Evolutionary conservation across 2,329 filamentous ascomycete species (phyloP), one percentile per base, ranked within the genome.

Genomic region (Rosellinia necatrix): DNA sequence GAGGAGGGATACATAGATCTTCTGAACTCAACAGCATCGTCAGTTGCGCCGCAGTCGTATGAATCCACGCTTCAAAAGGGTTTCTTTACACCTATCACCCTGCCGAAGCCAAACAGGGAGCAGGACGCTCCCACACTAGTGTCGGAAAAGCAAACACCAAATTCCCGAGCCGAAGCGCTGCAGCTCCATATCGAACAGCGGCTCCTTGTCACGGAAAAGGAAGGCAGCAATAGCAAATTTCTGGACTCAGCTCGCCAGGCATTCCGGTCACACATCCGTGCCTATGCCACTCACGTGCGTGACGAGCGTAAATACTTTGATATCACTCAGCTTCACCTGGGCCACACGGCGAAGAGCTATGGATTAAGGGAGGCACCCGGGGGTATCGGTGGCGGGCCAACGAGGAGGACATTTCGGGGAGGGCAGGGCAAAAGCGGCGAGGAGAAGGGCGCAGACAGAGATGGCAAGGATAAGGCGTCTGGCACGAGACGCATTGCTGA

Each of bases 271-370:
- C 92, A 97, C 68, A 88, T 99, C 51, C 83, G 94, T 51, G 94
- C 94, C 1, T 99, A 99, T 71, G 92, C 94, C 2, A 99, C 94
- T 0, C 94, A 99, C 73, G 84, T 93, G 24, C 87, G 90, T 25
- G 87, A 88, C 38, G 94, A 99, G 76, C 83, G 94, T 49, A 78
- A 79, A 49, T 92, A 89, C 70, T 99, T 99, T 72, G 90, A 97
- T 72, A 96, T 97, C 73, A 92, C 91, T 58, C 85, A 90, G 67
- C 76, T 99, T 42, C 94, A 99, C 72, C 76, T 97, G 6, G 94
- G 94, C 3, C 94, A 99, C 78, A 78, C 94, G 62, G 93, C 93
- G 6, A 99, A 99, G 78, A 91, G 89, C 22, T 99, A 96, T 70
- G 94, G 87, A 1, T 76, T 99, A 63, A 82, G 96, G 61, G 94